These are phyloP conservation scores for Tinospora cordifolia DNA, from an alignment of 164 flowering plant genomes.

Conservation along the genomic window DNA sequence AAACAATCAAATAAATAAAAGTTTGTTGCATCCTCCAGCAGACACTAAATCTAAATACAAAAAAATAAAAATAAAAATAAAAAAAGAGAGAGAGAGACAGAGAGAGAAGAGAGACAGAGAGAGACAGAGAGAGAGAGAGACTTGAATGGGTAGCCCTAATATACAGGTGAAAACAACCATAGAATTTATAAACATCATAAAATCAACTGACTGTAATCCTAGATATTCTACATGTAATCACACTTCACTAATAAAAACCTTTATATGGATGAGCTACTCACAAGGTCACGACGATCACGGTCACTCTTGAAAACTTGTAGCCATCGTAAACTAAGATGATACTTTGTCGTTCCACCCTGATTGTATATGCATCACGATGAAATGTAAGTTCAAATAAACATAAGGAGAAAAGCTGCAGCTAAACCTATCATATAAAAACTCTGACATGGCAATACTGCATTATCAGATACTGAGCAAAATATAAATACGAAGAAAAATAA, in stretches of 20 bases:
- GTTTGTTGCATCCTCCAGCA: neutral
- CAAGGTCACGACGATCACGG: slow-evolving; percentile 98
- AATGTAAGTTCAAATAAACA: slow-evolving; percentile 1
- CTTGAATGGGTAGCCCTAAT: no score
- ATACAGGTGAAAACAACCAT: no score
- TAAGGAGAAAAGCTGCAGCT: neutral
- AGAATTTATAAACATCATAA: no score
- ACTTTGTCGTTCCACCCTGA: slow-evolving; percentile 96
- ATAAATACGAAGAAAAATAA: no score
- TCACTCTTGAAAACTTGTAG: slow-evolving; percentile 80
- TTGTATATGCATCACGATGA: neutral
- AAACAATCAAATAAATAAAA: no score
- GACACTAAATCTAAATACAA: neutral
- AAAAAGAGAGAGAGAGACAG: neutral
- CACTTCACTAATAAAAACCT: no score
- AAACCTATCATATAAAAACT: neutral
- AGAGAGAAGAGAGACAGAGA: neutral
- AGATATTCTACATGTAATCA: no score
- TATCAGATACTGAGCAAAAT: neutral
- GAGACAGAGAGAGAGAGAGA: neutral
- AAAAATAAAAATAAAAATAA: no score
- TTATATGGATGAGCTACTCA: slow-evolving; percentile 31
- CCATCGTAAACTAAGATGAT: slow-evolving; percentile 87
- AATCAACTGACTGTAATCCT: no score
- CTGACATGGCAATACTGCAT: neutral